Percentiles rank a stretch among this genome's conserved stretches.
These are phyloP conservation scores for Chaetomium fimeti DNA, from an alignment of 495 filamentous ascomycete genomes.

Conservation along the genomic window DNA sequence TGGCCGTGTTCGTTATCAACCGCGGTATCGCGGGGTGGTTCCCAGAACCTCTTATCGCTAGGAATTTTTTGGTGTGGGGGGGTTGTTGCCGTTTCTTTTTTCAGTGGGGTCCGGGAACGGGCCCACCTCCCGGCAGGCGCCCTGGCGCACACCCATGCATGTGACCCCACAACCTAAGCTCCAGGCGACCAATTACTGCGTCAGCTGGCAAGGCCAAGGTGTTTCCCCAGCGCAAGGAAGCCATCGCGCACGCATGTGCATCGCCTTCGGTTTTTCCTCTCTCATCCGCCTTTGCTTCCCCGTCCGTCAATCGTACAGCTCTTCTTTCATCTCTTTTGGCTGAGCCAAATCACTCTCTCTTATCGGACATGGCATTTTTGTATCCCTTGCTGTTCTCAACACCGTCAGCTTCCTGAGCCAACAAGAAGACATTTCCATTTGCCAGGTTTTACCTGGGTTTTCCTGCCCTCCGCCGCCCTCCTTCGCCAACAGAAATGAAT, in stretches of 20 bases:
- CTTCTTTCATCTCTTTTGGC: constrained; percentile 4
- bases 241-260: not conserved
- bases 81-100: not conserved
- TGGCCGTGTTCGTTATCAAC: constrained; percentile 9
- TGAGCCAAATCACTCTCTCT: not conserved
- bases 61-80: constrained; percentile 2
- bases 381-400: not conserved
- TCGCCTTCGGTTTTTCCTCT: not conserved
- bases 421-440: not conserved
- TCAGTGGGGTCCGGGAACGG: not conserved
- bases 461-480: not conserved
- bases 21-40: constrained; percentile 12
- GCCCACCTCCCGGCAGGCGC: not conserved
- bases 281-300: not conserved
- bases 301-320: not conserved
- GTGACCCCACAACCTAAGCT: constrained; percentile 2
- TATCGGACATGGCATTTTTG: constrained; percentile 13
- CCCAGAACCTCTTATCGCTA: constrained; percentile 19
- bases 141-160: not conserved
- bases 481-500: constrained; percentile 26
- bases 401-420: constrained; percentile 4
- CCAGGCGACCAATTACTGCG: constrained; percentile 21
- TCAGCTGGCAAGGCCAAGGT: constrained; percentile 16
- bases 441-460: not conserved
- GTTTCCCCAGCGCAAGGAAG: not conserved